phyloP scores from a whole-genome alignment of 345 rosid species.

The Linum lewisii region DNA sequence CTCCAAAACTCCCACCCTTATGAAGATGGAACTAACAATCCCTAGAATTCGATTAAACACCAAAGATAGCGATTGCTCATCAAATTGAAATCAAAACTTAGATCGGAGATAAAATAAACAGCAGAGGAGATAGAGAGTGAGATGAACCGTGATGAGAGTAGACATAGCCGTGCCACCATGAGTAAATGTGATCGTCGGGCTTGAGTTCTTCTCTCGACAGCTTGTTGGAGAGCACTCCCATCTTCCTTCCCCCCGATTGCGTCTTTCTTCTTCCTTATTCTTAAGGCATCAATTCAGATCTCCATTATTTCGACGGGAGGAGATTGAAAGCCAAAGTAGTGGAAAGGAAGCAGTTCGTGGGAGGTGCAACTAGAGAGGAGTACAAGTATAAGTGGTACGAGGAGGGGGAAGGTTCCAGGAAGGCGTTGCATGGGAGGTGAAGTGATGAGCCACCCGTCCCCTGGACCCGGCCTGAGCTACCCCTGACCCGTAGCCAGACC shows the following conservation, averaged over 20 bases:
- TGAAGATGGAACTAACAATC: too few species aligned
- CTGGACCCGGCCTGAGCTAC: too few species aligned
- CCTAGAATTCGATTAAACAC: too few species aligned
- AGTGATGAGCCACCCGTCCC: too few species aligned
- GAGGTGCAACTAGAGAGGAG: constrained; percentile 34
- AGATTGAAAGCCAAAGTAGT: constrained; percentile 52
- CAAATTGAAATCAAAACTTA: neutral
- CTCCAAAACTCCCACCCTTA: too few species aligned
- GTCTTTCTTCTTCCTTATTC: too few species aligned
- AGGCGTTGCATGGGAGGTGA: constrained; percentile 35
- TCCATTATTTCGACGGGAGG: constrained; percentile 41
- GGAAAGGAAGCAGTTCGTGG: constrained; percentile 59
- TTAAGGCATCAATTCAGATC: too few species aligned
- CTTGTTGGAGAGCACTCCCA: constrained; percentile 56
- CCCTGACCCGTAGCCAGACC: too few species aligned
- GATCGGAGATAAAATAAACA: neutral
- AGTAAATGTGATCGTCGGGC: constrained; percentile 74
- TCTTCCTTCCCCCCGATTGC: constrained; percentile 5
- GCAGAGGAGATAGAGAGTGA: neutral
- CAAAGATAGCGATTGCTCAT: too few species aligned
- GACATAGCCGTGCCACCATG: constrained; percentile 60
- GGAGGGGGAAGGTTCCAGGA: constrained; percentile 56
- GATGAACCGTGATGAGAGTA: constrained; percentile 70
- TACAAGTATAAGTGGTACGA: constrained; percentile 73
- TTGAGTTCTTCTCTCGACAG: constrained; percentile 41